Percentiles rank a stretch among this genome's conserved stretches.
phyloP scores from a whole-genome alignment of 1,139 yeast genomes.

The Pneumocystis wakefieldiae region DNA sequence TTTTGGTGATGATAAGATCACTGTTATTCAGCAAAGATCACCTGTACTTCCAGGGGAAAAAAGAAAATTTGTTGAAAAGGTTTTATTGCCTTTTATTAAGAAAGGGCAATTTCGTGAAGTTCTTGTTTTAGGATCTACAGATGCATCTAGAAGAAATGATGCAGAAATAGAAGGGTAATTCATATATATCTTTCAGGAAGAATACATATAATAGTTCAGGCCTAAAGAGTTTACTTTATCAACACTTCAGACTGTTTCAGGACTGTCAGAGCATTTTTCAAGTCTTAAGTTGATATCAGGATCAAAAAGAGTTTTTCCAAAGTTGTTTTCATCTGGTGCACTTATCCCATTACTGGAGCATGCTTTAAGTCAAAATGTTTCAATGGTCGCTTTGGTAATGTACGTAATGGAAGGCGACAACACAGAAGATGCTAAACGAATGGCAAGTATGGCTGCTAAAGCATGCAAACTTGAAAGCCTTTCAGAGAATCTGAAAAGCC shows the following conservation, averaged over 20 bases:
- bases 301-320: background rate
- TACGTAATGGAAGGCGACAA: conserved; percentile 6
- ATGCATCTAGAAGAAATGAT: conserved; percentile 28
- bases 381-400: background rate
- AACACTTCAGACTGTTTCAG: background rate
- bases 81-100: conserved; percentile 37
- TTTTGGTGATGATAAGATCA: conserved; percentile 22
- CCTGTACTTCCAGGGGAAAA: conserved; percentile 62
- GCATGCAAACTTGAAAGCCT: background rate
- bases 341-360: background rate
- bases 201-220: background rate
- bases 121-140: conserved; percentile 54
- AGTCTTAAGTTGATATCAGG: background rate
- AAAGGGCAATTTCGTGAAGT: conserved; percentile 32
- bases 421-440: conserved; percentile 19
- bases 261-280: background rate
- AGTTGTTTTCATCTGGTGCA: conserved; percentile 1
- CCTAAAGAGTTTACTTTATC: background rate
- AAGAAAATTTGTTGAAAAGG: conserved; percentile 37
- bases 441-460: background rate
- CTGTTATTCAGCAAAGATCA: conserved; percentile 65
- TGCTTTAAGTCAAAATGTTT: background rate
- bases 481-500: conserved; percentile 22
- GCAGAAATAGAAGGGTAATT: conserved; percentile 8
- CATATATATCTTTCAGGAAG: background rate